Percentiles rank a stretch among this genome's conserved stretches.
These are phyloP conservation scores for Leishmania martiniquensis DNA, from an alignment of 208 protist genomes.

Conservation along the genomic window DNA sequence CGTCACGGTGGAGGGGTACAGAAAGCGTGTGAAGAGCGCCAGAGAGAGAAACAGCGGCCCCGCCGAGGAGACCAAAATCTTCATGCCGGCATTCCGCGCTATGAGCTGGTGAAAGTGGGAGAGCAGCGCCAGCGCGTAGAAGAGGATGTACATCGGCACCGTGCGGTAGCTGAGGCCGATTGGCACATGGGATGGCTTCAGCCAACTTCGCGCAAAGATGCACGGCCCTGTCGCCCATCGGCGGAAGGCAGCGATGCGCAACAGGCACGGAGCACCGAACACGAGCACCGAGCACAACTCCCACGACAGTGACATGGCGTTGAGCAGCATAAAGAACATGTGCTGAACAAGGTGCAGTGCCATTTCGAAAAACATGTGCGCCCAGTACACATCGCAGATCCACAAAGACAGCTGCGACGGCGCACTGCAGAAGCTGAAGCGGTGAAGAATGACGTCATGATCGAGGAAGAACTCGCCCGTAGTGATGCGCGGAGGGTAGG, in stretches of 20 bases:
- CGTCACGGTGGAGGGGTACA: constrained; percentile 50
- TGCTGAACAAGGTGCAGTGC: constrained; percentile 68
- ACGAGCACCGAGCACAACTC: constrained; percentile 46
- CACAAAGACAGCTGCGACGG: constrained; percentile 56
- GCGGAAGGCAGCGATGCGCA: constrained; percentile 50
- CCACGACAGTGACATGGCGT: constrained; percentile 81
- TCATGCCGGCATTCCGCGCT: constrained; percentile 30
- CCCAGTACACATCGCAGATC: constrained; percentile 79
- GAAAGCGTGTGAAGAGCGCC: constrained; percentile 47
- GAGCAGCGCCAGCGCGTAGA: constrained; percentile 56
- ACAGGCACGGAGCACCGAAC: constrained; percentile 48
- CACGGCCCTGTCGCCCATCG: constrained; percentile 49
- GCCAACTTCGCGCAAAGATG: constrained; percentile 35
- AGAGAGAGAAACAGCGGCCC: constrained; percentile 64
- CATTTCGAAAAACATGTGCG: constrained; percentile 64
- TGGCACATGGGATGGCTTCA: constrained; percentile 41
- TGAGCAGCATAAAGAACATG: constrained; percentile 84
- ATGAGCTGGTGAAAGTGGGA: constrained; percentile 72
- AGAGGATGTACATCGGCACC: constrained; percentile 76
- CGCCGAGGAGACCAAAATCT: constrained; percentile 46
- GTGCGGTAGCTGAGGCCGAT: constrained; percentile 34
- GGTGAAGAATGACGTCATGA: constrained; percentile 56
- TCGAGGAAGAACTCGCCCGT: constrained; percentile 48
- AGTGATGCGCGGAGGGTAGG: constrained; percentile 15
- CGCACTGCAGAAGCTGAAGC: constrained; percentile 63